Conservation (phyloP, 805 yeast species). For the Yarrowia porcina region DNA sequence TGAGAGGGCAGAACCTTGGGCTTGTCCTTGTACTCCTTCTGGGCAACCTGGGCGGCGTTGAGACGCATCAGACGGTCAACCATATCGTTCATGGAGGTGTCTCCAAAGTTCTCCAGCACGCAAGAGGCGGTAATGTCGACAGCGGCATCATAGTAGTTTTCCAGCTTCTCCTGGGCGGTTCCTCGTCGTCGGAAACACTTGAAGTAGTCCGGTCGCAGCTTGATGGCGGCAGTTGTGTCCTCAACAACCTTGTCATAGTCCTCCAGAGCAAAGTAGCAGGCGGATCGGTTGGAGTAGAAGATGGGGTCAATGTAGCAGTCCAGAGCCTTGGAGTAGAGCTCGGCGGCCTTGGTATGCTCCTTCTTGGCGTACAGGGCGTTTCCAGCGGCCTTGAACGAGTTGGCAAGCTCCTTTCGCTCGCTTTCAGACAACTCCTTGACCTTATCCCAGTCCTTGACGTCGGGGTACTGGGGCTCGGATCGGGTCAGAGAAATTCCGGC, state of each 20-base stretch:
- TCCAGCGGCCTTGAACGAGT: slow-evolving; percentile 84
- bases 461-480: slow-evolving; percentile 38
- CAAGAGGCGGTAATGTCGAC: slow-evolving; percentile 88
- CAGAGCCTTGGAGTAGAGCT: slow-evolving; percentile 75
- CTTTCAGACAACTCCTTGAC: slow-evolving; percentile 31
- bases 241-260: slow-evolving; percentile 80
- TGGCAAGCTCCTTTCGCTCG: slow-evolving; percentile 52
- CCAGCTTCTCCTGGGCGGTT: slow-evolving; percentile 80
- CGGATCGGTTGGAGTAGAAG: slow-evolving; percentile 92
- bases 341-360: slow-evolving; percentile 71
- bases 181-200: slow-evolving; percentile 94
- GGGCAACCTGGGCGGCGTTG: slow-evolving; percentile 71
- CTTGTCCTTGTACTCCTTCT: slow-evolving; percentile 52
- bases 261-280: slow-evolving; percentile 82
- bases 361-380: slow-evolving; percentile 71
- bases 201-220: slow-evolving; percentile 81
- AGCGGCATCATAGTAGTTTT: slow-evolving; percentile 76
- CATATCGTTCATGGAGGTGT: slow-evolving; percentile 70
- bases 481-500: slow-evolving; percentile 27
- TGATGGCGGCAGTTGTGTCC: slow-evolving; percentile 82
- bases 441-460: slow-evolving; percentile 34
- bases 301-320: slow-evolving; percentile 76
- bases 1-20: slow-evolving; percentile 70
- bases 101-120: slow-evolving; percentile 76
- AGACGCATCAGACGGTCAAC: slow-evolving; percentile 83